Base-by-base conservation (phyloP, 495 filamentous ascomycete species). In the Aspergillus homomorphus region DNA sequence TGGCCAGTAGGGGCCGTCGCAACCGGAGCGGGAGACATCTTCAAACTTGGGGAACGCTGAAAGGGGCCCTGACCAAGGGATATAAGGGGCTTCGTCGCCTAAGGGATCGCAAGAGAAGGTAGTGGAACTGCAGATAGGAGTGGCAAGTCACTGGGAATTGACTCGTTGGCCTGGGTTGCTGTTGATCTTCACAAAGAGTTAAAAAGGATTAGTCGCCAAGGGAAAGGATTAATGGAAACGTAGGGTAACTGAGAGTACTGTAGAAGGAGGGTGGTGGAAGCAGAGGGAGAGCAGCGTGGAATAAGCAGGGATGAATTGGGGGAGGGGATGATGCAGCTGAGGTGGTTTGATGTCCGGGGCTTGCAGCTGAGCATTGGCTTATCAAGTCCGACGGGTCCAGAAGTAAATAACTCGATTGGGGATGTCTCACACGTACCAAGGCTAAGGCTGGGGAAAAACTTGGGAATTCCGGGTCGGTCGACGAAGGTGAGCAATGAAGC, bases 11-110 rank as follows among this genome's bases (percentile, higher is more conserved):
- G 62, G 68, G 82, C 78, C 69, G 83, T 79, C 58, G 80, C 70
- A 59, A 78, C 69, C 64, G 80, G 71, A 74, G 78, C 75, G 68
- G 80, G 71, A 71, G 74, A 75, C 71, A 84, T 78, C 61, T 73
- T 66, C 66, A 56, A 62, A 65, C 65, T 69, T 69, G 71, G 79
- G 75, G 71, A 74, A 72, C 72, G 70, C 70, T 77, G 69, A 80
- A 82, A 77, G 77, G 79, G 85, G 87, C 86, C 90, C 90, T 93
- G 90, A 93, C 90, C 90, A 92, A 93, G 90, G 89, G 87, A 87
- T 74, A 64, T 81, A 82, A 67, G 88, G 80, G 84, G 89, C 87
- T 90, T 89, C 89, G 78, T 90, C 80, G 90, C 87, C 73, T 66
- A 68, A 62, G 62, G 66, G 63, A 62, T 67, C 65, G 61, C 54